These are phyloP conservation scores for Amylostereum areolatum DNA, from an alignment of 1,284 basidiomycete species.

Conservation along the genomic window DNA sequence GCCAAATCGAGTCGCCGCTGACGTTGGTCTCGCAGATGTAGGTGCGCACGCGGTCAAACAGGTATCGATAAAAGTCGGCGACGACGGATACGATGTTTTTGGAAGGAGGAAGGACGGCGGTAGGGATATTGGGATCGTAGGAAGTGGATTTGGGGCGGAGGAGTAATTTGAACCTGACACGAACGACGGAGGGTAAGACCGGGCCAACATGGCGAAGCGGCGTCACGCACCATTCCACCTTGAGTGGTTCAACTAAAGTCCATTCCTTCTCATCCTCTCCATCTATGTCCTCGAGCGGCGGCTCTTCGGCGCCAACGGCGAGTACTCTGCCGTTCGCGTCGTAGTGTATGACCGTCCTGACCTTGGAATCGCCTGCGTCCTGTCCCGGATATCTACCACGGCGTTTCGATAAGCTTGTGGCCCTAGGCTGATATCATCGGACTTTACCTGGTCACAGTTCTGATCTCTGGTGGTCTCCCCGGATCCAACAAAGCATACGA, in stretches of 20 bases:
- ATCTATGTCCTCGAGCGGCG: constrained; percentile 29
- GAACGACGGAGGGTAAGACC: background rate
- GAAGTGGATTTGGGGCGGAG: constrained; percentile 33
- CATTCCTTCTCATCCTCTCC: constrained; percentile 36
- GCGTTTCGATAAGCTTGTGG: no score
- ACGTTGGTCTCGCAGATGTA: constrained; percentile 5
- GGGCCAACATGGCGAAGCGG: background rate
- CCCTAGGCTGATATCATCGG: background rate
- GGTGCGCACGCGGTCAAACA: constrained; percentile 32
- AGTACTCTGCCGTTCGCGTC: constrained; percentile 35
- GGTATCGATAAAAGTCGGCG: constrained; percentile 47
- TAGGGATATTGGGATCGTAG: constrained; percentile 15
- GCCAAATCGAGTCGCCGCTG: constrained; percentile 3
- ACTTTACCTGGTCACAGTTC: constrained; percentile 36
- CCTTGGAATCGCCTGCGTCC: constrained; percentile 42
- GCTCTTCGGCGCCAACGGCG: constrained; percentile 48
- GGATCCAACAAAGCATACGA: background rate
- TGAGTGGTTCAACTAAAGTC: constrained; percentile 21
- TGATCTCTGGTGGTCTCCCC: constrained; percentile 32
- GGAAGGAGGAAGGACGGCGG: constrained; percentile 32
- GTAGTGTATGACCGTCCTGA: constrained; percentile 53
- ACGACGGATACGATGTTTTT: constrained; percentile 43
- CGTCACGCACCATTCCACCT: constrained; percentile 42
- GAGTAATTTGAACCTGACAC: constrained; percentile 52
- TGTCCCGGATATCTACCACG: constrained; percentile 38